phyloP scores from a whole-genome alignment of 257 asterid species.

The Plectranthus barbatus region DNA sequence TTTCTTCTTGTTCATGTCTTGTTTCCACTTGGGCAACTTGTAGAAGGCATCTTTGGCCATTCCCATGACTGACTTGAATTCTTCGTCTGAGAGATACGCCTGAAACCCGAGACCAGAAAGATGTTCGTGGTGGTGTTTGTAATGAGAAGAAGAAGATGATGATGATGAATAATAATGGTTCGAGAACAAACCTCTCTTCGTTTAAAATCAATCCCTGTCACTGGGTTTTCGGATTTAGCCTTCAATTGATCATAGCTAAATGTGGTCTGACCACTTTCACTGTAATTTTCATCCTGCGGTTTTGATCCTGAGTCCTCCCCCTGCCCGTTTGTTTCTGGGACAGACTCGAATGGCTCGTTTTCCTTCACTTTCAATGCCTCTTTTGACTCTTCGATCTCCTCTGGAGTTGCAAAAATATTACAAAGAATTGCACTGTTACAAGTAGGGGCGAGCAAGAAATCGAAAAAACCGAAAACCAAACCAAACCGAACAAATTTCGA shows the following conservation, averaged over 20 bases:
- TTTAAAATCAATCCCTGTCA: constrained; percentile 74
- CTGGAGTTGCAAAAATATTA: constrained; percentile 4
- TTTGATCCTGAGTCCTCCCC: constrained; percentile 38
- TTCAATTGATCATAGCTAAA: constrained; percentile 67
- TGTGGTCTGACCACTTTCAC: constrained; percentile 41
- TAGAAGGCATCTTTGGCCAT: constrained; percentile 71
- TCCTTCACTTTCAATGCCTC: constrained; percentile 31
- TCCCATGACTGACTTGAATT: constrained; percentile 53
- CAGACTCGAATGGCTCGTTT: constrained; percentile 31
- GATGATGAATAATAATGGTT: neutral
- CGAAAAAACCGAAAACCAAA: too few relatives aligned
- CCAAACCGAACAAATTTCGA: too few relatives aligned
- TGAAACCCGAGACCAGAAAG: constrained; percentile 21
- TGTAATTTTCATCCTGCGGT: constrained; percentile 47
- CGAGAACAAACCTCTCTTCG: constrained; percentile 71
- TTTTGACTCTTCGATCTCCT: constrained; percentile 36
- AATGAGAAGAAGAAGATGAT: neutral
- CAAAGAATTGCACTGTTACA: too few relatives aligned
- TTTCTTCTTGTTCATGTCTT: constrained; percentile 78
- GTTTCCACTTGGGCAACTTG: constrained; percentile 90
- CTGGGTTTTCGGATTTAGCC: constrained; percentile 86
- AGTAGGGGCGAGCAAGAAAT: too few relatives aligned
- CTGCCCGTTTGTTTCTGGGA: constrained; percentile 37
- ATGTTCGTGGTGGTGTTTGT: neutral
- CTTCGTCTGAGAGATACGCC: constrained; percentile 91